Conservation (phyloP, 306 rosid genomes). For the Comarum palustre region DNA sequence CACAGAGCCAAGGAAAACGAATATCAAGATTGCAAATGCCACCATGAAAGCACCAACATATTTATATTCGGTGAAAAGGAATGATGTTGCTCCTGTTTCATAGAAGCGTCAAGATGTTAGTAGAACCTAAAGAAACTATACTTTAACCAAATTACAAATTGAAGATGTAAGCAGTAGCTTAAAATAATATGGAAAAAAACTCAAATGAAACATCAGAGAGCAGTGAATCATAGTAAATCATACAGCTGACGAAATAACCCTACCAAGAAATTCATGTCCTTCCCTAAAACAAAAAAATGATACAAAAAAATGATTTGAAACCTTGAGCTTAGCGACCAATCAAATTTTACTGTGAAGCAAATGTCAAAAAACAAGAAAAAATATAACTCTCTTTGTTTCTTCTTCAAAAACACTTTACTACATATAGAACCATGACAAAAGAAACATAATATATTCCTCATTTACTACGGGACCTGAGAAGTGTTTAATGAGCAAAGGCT, state of each 20-base stretch:
- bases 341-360: neutral
- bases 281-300: neutral
- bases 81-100: conserved; percentile 82
- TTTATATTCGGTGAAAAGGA: conserved; percentile 77
- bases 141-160: neutral
- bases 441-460: neutral
- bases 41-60: conserved; percentile 86
- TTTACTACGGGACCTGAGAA: neutral
- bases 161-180: neutral
- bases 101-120: conserved; percentile 29
- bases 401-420: neutral
- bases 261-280: neutral
- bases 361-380: neutral
- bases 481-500: neutral
- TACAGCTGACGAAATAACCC: neutral
- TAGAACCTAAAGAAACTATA: neutral
- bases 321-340: neutral
- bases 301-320: neutral
- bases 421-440: neutral
- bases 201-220: neutral
- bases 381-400: neutral
- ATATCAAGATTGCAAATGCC: conserved; percentile 77
- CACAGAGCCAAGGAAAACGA: conserved; percentile 92
- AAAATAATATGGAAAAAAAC: neutral
- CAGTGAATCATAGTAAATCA: neutral